Evolutionary conservation across 2,329 filamentous ascomycete genomes (phyloP).

Genomic region (Mycosphaerella sp.): DNA sequence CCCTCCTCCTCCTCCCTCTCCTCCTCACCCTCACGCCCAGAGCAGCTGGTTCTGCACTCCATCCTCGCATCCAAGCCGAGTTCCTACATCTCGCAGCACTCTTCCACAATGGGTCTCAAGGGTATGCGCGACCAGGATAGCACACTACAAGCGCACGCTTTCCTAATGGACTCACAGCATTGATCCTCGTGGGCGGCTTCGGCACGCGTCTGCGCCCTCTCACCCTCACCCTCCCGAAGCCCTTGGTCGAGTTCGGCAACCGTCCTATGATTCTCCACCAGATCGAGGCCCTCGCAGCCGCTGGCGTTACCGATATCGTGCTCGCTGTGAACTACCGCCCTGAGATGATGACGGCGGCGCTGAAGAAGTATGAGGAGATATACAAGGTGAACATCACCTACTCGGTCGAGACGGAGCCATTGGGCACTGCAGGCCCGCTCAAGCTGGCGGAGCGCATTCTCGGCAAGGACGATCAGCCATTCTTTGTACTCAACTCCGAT

Average conservation of each 20-base stretch:
- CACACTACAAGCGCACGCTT: conserved; percentile 10
- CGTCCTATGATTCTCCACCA: conserved; percentile 99
- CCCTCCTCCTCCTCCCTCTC: not conserved
- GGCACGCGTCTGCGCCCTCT: conserved; percentile 95
- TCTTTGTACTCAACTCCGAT: conserved; percentile 98
- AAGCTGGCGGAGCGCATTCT: conserved; percentile 92
- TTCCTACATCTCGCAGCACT: conserved; percentile 13
- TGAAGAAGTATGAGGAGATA: conserved; percentile 89
- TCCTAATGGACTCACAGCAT: conserved; percentile 53
- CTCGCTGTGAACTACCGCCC: conserved; percentile 98
- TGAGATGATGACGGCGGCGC: conserved; percentile 91
- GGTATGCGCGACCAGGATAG: conserved; percentile 13
- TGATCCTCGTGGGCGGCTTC: conserved; percentile 98
- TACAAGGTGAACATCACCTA: conserved; percentile 96
- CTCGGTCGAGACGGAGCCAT: conserved; percentile 90
- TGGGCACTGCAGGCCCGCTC: conserved; percentile 89
- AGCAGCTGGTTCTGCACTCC: conserved; percentile 15
- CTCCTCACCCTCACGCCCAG: not conserved
- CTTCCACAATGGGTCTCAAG: conserved; percentile 19
- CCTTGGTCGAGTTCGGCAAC: conserved; percentile 96
- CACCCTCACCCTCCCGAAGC: conserved; percentile 94
- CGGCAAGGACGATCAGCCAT: conserved; percentile 86
- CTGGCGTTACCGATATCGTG: conserved; percentile 94
- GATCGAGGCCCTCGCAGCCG: conserved; percentile 86
- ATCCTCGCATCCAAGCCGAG: conserved; percentile 10